A percentile compares a stretch with the other conserved stretches of the same genome.
Evolutionary conservation across 176 grass and related monocot species (phyloP).

Genomic region (Oryza glumipatula): DNA sequence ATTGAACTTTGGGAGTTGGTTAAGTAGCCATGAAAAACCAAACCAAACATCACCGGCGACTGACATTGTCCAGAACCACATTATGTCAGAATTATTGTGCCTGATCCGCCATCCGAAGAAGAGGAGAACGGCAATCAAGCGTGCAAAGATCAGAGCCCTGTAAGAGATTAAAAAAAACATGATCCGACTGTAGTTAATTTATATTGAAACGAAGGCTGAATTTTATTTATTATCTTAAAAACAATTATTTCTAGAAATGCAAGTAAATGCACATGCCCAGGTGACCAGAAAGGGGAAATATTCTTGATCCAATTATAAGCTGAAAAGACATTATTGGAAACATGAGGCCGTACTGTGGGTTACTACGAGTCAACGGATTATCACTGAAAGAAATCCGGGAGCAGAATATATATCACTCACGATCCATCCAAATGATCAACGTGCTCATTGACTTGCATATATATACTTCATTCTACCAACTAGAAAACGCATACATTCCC

Average conservation of each 20-base stretch:
- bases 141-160: slow-evolving; percentile 29
- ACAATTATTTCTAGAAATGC: too few species aligned
- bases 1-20: slow-evolving; percentile 36
- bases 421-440: neutral
- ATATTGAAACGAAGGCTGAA: too few species aligned
- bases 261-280: neutral
- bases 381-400: neutral
- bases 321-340: neutral
- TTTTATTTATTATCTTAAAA: too few species aligned
- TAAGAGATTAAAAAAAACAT: too few species aligned
- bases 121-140: slow-evolving; percentile 20
- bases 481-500: neutral
- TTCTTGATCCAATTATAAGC: neutral
- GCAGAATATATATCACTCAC: neutral
- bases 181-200: neutral
- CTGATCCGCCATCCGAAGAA: slow-evolving; percentile 34
- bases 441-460: neutral
- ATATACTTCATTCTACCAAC: neutral
- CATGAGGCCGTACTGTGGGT: neutral
- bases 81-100: slow-evolving; percentile 8
- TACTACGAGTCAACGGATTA: neutral
- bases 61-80: slow-evolving; percentile 38
- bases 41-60: slow-evolving; percentile 25
- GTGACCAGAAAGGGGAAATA: neutral
- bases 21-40: slow-evolving; percentile 38